phyloP scores from a whole-genome alignment of 306 rosid species.

The Datisca glomerata region DNA sequence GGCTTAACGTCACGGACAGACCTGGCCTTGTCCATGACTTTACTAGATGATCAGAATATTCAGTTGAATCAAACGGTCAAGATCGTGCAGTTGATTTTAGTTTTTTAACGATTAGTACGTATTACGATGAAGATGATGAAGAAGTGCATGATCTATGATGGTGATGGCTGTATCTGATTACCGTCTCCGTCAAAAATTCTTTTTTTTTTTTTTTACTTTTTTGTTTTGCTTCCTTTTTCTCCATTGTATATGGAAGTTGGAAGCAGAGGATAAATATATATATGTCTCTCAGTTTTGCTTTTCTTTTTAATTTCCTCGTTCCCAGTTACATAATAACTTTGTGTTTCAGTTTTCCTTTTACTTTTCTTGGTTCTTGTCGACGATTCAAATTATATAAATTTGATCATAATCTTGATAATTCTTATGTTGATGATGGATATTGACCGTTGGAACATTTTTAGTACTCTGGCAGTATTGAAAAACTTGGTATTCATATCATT shows the following conservation, averaged over 20 bases:
- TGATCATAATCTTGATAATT: too few species aligned
- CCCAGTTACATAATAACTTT: too few species aligned
- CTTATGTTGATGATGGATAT: too few species aligned
- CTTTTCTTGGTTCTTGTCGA: background rate
- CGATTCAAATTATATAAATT: background rate
- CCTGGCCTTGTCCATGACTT: conserved; percentile 84
- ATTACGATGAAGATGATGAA: background rate
- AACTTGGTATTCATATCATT: too few species aligned
- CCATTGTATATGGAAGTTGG: background rate
- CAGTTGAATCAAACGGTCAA: background rate
- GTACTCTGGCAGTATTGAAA: too few species aligned
- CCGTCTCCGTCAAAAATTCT: background rate
- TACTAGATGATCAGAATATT: conserved; percentile 51
- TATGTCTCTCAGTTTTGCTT: background rate
- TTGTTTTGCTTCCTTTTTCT: background rate
- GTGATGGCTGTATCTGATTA: background rate
- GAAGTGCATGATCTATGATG: background rate
- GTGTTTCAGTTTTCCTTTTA: background rate
- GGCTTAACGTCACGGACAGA: conserved; percentile 80
- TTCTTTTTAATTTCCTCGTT: too few species aligned
- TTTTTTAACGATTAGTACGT: background rate
- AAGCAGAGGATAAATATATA: background rate
- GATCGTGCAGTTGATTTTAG: too few species aligned
- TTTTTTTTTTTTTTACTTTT: background rate
- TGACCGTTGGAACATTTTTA: too few species aligned